Conservation (phyloP, 2,329 filamentous ascomycete species). For the Aspergillus sojae region DNA sequence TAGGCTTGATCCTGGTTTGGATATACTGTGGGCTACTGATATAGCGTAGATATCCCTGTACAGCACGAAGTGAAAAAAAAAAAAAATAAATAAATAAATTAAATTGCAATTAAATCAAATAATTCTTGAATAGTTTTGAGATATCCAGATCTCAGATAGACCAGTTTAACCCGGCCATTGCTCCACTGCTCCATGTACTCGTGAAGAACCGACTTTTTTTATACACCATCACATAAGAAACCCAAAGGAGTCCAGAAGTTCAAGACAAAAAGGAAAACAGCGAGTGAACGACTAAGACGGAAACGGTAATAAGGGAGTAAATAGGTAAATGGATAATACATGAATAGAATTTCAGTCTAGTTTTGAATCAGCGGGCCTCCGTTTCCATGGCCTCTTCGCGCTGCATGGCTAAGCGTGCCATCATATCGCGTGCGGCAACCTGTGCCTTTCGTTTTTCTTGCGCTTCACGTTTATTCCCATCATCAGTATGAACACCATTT, state of each 20-base stretch:
- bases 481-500: slow-evolving; percentile 2
- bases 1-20: background rate
- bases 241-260: background rate
- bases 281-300: background rate
- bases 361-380: slow-evolving; percentile 24
- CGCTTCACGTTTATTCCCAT: slow-evolving; percentile 12
- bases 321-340: slow-evolving; percentile 16
- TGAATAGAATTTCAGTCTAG: slow-evolving; percentile 12
- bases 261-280: background rate
- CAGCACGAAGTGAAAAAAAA: background rate
- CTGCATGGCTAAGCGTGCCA: slow-evolving; percentile 41
- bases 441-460: slow-evolving; percentile 36
- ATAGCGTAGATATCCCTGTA: background rate
- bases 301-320: slow-evolving; percentile 1
- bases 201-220: background rate
- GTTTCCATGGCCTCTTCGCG: slow-evolving; percentile 44
- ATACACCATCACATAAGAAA: background rate
- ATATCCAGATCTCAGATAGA: slow-evolving; percentile 1
- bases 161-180: background rate
- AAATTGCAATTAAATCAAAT: background rate
- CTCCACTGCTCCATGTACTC: background rate
- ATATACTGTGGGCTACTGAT: background rate
- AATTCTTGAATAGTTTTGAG: background rate
- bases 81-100: background rate
- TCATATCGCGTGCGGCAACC: slow-evolving; percentile 36